phyloP scores from a whole-genome alignment of 164 flowering plant genomes.

The Santalum album region DNA sequence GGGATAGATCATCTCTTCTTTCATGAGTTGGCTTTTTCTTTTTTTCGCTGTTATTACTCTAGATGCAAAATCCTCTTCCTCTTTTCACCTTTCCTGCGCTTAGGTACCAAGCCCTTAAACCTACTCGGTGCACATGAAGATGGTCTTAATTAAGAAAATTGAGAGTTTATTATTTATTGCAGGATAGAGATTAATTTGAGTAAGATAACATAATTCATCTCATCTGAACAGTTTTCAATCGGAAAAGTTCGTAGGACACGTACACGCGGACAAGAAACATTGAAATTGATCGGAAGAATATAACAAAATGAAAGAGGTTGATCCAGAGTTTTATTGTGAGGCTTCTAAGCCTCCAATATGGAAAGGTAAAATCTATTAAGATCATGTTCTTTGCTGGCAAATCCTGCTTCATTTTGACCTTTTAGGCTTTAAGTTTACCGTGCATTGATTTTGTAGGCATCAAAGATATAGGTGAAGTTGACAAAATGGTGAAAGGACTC shows the following conservation, averaged over 20 bases:
- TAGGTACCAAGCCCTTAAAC: too few species aligned
- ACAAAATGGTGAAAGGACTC: constrained; percentile 86
- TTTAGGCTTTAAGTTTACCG: neutral
- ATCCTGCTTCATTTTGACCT: neutral
- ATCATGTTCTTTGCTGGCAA: neutral
- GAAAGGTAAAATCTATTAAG: constrained; percentile 40
- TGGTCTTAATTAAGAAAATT: too few species aligned
- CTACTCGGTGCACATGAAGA: too few species aligned
- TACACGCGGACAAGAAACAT: constrained; percentile 82
- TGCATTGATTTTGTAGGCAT: constrained; percentile 29
- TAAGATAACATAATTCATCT: constrained; percentile 1
- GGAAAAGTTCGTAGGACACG: constrained; percentile 79
- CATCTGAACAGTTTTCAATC: constrained; percentile 70
- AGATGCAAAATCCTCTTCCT: too few species aligned
- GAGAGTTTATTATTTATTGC: too few species aligned
- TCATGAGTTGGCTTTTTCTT: too few species aligned
- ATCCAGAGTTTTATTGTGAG: constrained; percentile 91
- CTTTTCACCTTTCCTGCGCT: too few species aligned
- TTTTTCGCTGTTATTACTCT: too few species aligned
- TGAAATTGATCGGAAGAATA: constrained; percentile 74
- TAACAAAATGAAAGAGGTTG: constrained; percentile 76
- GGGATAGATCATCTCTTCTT: too few species aligned
- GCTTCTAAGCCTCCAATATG: too few species aligned
- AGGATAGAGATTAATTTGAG: neutral
- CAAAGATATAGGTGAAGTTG: too few species aligned